A percentile compares a stretch with the other conserved stretches of the same genome.
These are phyloP conservation scores for Porpolomopsis calyptriformis DNA, from an alignment of 768 basidiomycete genomes.

Conservation along the genomic window DNA sequence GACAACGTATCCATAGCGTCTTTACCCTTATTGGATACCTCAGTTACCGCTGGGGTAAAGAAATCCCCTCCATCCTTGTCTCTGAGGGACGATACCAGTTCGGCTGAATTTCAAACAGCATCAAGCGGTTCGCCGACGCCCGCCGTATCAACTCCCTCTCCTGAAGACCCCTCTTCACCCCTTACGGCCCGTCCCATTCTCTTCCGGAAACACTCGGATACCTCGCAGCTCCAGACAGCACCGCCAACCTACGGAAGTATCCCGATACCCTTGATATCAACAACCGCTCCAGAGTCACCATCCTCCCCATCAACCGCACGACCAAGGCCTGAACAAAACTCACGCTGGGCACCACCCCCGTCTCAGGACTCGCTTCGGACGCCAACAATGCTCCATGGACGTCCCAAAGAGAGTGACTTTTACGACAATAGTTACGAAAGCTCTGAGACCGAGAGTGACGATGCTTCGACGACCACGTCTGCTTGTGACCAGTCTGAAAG, in stretches of 20 bases:
- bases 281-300: constrained; percentile 35
- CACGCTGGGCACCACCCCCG: constrained; percentile 9
- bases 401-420: constrained; percentile 5
- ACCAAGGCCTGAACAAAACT: constrained; percentile 11
- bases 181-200: not conserved
- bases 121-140: not conserved
- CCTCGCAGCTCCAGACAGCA: not conserved
- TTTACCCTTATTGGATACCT: constrained; percentile 19
- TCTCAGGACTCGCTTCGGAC: constrained; percentile 12
- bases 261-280: constrained; percentile 46
- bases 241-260: constrained; percentile 27
- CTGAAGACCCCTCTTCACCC: not conserved
- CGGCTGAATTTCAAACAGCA: not conserved
- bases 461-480: constrained; percentile 25
- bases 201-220: not conserved
- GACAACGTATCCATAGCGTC: constrained; percentile 30
- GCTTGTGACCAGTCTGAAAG: constrained; percentile 16
- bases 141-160: not conserved
- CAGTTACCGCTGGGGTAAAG: constrained; percentile 8
- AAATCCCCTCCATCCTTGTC: constrained; percentile 11
- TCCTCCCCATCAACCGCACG: constrained; percentile 13
- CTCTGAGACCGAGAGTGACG: constrained; percentile 35
- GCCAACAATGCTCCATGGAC: constrained; percentile 9
- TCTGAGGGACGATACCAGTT: not conserved
- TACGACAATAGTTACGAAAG: constrained; percentile 25